Evolutionary conservation across 208 protist species (phyloP).

Genomic region (Acanthamoeba lenticulata): DNA sequence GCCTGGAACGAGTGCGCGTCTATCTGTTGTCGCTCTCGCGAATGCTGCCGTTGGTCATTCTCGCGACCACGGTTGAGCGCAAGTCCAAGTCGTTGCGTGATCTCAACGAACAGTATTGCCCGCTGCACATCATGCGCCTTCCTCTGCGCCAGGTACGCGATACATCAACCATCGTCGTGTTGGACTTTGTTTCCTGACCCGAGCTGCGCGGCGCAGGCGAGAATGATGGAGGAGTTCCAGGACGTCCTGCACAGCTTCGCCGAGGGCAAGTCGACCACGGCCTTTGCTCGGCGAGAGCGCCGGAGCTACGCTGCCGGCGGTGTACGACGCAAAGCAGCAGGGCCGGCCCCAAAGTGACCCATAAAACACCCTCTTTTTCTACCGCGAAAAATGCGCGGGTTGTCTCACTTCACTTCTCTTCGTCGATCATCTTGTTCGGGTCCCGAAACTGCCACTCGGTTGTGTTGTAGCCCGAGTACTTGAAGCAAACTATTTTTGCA

Average conservation of each 20-base stretch:
- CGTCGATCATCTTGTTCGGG: too few relatives aligned
- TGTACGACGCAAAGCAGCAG: not conserved
- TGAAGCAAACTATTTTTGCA: too few relatives aligned
- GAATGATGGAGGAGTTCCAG: not conserved
- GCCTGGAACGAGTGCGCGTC: not conserved
- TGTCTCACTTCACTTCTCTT: too few relatives aligned
- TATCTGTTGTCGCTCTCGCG: not conserved
- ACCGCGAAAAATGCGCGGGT: too few relatives aligned
- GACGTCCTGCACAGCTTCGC: not conserved
- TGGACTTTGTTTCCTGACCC: not conserved
- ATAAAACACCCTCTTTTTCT: too few relatives aligned
- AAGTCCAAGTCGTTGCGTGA: not conserved
- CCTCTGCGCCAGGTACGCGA: not conserved
- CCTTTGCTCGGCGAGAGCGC: not conserved
- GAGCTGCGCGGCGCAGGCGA: not conserved
- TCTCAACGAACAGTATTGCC: not conserved
- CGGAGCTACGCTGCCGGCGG: not conserved
- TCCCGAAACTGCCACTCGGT: too few relatives aligned
- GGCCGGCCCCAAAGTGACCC: not conserved
- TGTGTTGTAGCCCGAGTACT: too few relatives aligned
- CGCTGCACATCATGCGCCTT: constrained; percentile 36
- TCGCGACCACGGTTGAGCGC: not conserved
- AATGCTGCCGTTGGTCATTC: not conserved
- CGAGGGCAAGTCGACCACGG: not conserved
- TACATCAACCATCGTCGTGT: not conserved